Conservation (phyloP, 1,284 basidiomycete genomes). For the Xerocomus amazonicus region DNA sequence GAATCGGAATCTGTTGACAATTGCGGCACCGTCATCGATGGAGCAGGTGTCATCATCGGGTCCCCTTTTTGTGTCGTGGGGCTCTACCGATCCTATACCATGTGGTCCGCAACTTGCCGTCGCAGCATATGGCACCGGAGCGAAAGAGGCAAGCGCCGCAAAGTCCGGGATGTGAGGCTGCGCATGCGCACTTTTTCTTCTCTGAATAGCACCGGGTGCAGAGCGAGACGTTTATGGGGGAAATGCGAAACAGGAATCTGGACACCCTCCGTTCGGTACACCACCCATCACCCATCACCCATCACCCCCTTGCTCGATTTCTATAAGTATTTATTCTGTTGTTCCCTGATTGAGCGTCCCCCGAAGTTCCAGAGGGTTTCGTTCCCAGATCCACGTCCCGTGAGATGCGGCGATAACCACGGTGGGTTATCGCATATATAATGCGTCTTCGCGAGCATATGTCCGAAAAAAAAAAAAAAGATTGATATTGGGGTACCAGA, state of each 20-base stretch:
- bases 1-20: constrained; percentile 6
- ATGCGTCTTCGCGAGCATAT: neutral
- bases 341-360: constrained; percentile 17
- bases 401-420: constrained; percentile 22
- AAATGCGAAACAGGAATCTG: constrained; percentile 10
- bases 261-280: constrained; percentile 8
- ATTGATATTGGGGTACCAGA: constrained; percentile 17
- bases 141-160: constrained; percentile 15
- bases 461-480: constrained; percentile 1
- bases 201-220: constrained; percentile 5
- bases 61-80: constrained; percentile 8
- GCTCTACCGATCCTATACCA: constrained; percentile 13
- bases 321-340: too few relatives aligned
- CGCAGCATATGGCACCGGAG: constrained; percentile 4
- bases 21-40: constrained; percentile 16
- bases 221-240: constrained; percentile 10
- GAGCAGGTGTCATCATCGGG: neutral
- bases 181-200: too few relatives aligned
- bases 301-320: too few relatives aligned
- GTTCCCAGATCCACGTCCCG: constrained; percentile 23
- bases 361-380: neutral
- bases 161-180: constrained; percentile 28
- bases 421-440: constrained; percentile 7
- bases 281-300: too few relatives aligned
- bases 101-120: constrained; percentile 24